phyloP scores from a whole-genome alignment of 108 stramenopile species.

The Cyclostephanos invisitatus region DNA sequence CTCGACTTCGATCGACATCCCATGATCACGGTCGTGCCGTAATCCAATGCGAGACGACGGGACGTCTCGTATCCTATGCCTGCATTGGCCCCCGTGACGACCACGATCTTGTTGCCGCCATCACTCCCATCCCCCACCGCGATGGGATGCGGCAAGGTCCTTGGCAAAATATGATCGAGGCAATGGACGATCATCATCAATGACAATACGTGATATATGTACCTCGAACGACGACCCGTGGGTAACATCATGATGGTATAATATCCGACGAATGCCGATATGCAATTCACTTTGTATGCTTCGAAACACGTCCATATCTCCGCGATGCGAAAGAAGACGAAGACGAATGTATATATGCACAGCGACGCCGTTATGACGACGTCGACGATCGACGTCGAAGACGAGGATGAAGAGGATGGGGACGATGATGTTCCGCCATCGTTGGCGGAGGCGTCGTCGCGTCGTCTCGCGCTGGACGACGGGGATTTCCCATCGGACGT shows the following conservation, averaged over 20 bases:
- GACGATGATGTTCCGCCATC: not conserved
- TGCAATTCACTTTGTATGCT: constrained; percentile 5
- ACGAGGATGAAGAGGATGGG: constrained; percentile 1
- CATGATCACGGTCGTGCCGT: constrained; percentile 37
- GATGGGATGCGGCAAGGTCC: constrained; percentile 20
- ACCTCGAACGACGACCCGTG: constrained; percentile 6
- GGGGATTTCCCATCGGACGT: not conserved
- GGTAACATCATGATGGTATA: not conserved
- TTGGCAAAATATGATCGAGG: constrained; percentile 27
- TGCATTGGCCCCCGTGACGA: constrained; percentile 84
- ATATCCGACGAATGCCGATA: constrained; percentile 18
- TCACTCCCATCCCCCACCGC: no score
- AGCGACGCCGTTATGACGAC: not conserved
- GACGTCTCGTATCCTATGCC: constrained; percentile 78
- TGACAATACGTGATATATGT: constrained; percentile 11
- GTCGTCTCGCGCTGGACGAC: not conserved
- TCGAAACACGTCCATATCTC: constrained; percentile 14
- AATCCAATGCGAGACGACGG: constrained; percentile 38
- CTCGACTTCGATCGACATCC: constrained; percentile 38
- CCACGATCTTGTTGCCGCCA: constrained; percentile 59
- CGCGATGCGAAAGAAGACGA: constrained; percentile 29
- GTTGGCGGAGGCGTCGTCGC: not conserved
- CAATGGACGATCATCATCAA: constrained; percentile 17
- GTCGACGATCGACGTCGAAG: not conserved
- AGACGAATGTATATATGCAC: constrained; percentile 14